Evolutionary conservation across 306 rosid genomes (phyloP), one percentile per base, ranked within the genome.

Genomic region (Adenanthera pavonina): DNA sequence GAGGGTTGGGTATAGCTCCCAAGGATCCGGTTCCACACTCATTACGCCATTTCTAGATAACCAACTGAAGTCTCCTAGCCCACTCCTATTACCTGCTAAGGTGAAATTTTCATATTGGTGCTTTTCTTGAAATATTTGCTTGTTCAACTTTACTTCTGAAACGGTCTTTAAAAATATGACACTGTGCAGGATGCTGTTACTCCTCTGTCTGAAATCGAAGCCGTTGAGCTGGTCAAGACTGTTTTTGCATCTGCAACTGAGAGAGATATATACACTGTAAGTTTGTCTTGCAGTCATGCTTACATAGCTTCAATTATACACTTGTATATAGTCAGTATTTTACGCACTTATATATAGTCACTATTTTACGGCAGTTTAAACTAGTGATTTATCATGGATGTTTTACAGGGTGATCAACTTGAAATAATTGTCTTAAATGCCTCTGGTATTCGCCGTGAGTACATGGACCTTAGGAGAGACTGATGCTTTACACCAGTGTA

Each of bases 11-110:
- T 95, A 93, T 81, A 92, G 98, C 43, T 82, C 99, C 81, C 98
- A 95, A 86, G 99, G 99, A 61, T 93, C 99, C 19, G 99, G 99
- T 77, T 93, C 97, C 77, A 94, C 98, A 10, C 98, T 94, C 43
- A 94, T 94, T 76, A 94, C 78, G 77, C 98, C 97, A 52, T 93
- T 92, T 66, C 83, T 94, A 84, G 98, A 94, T 81, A 94, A 92
- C 86, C 97, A 91, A 75, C 88, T 94, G 66, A 92, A 94, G 90
- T 89, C 98, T 70, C 98, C 98, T 9, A 94, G 98, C 77, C 98
- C 98, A 47, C 97, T 92, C 41, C 86, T 94, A 41, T 88, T 92
- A 79, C 98, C 98, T 64, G 94, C 95, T 17, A 62, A 61, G 97
- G 98, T 92, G 72, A 76, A 79, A 33, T 74, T 54, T 69, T 76